Conservation (phyloP, 192 early-diverging fungal species). For the Dimargaris xerosporica region DNA sequence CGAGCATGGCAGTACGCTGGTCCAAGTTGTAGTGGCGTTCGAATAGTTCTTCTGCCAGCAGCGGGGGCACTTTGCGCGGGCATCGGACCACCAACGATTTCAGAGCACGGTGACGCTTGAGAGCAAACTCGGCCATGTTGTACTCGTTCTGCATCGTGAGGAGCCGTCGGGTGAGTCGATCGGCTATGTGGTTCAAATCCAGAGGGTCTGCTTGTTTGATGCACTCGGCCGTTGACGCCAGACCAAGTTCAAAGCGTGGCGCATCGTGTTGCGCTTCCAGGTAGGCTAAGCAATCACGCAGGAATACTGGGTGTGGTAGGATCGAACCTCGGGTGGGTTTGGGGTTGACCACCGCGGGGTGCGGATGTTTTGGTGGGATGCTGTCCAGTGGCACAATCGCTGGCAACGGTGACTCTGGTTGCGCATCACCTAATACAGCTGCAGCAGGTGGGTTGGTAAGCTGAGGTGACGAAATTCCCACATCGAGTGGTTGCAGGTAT, state of each 20-base stretch:
- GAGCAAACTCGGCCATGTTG: neutral
- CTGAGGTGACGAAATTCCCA: too few species aligned
- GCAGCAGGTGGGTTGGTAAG: neutral
- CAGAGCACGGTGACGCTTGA: neutral
- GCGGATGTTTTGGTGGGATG: neutral
- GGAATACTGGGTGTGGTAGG: neutral
- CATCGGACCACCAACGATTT: neutral
- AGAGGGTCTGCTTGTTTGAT: neutral
- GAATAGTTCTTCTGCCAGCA: neutral
- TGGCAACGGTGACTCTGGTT: neutral
- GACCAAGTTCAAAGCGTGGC: neutral
- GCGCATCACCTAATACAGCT: neutral
- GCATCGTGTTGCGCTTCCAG: neutral
- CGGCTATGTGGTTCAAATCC: neutral
- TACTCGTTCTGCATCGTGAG: neutral
- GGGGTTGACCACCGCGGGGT: neutral
- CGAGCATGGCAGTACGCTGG: neutral
- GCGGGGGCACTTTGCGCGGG: neutral
- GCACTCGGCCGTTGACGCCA: neutral
- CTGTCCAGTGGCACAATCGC: neutral
- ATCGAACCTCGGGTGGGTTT: neutral
- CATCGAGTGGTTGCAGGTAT: neutral
- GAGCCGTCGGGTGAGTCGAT: neutral
- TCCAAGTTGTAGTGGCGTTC: conserved; percentile 2
- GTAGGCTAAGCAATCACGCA: conserved; percentile 1